Evolutionary conservation across 257 asterid genomes (phyloP).

Genomic region (Solanum habrochaites): DNA sequence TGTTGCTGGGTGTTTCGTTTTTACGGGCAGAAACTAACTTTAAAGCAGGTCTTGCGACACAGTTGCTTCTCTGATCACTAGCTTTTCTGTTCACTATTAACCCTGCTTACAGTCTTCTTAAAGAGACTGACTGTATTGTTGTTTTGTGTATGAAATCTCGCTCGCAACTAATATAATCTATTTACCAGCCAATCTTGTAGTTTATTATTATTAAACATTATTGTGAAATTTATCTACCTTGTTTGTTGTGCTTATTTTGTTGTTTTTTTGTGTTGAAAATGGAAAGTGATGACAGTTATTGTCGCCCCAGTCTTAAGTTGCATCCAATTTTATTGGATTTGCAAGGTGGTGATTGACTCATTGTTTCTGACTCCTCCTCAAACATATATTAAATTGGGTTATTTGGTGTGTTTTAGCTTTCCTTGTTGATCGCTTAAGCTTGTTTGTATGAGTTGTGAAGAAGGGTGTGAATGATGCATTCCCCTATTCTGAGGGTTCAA

Average conservation of each 20-base stretch:
- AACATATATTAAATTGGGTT: neutral
- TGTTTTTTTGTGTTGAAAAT: neutral
- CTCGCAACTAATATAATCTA: neutral
- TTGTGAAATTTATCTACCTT: neutral
- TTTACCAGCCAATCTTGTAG: neutral
- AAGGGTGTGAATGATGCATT: conserved; percentile 27
- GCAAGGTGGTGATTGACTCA: conserved; percentile 33
- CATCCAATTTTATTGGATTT: neutral
- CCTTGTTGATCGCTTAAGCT: neutral
- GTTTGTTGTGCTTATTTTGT: neutral
- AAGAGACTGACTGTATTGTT: neutral
- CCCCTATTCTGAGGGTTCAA: conserved; percentile 38
- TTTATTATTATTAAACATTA: neutral
- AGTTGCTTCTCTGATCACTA: conserved; percentile 18
- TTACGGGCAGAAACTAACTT: conserved; percentile 32
- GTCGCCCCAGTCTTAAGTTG: conserved; percentile 49
- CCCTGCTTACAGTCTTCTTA: conserved; percentile 2
- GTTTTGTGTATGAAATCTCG: neutral
- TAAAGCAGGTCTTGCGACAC: conserved; percentile 59
- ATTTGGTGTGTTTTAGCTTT: neutral
- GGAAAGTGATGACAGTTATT: conserved; percentile 21
- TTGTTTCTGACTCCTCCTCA: conserved; percentile 14
- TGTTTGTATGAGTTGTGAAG: neutral
- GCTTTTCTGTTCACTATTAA: conserved; percentile 41
- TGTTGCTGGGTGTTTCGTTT: conserved; percentile 40